Conservation (phyloP, 495 filamentous ascomycete species). For the Aspergillus incahuasiensis region DNA sequence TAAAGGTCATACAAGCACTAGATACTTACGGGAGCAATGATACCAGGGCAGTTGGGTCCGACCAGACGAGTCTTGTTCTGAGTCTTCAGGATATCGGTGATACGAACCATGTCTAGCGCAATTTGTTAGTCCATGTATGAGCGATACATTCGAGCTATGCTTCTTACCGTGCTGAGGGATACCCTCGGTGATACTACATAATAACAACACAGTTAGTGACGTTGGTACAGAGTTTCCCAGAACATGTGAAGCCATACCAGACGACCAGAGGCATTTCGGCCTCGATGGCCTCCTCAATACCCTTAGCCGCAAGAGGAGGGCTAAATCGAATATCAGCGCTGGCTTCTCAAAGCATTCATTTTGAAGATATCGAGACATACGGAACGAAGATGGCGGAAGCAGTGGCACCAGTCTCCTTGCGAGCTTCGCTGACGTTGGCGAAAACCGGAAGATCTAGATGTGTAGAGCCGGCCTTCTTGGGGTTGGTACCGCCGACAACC, state of each 20-base stretch:
- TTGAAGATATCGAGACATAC: constrained; percentile 44
- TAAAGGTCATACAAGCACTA: background rate
- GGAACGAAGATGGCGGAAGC: constrained; percentile 97
- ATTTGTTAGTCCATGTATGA: constrained; percentile 20
- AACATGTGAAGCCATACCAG: constrained; percentile 48
- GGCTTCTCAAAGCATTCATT: background rate
- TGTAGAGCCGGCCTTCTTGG: constrained; percentile 88
- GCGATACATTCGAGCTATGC: background rate
- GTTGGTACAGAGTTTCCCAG: background rate
- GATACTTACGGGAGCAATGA: constrained; percentile 74
- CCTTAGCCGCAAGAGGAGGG: constrained; percentile 82
- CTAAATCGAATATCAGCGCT: constrained; percentile 35
- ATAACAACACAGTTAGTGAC: constrained; percentile 6
- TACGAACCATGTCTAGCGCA: constrained; percentile 88
- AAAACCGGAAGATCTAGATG: constrained; percentile 95
- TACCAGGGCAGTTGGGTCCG: constrained; percentile 97
- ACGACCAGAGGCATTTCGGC: constrained; percentile 92
- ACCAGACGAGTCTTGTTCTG: constrained; percentile 95
- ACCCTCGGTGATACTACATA: constrained; percentile 83
- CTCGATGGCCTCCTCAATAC: constrained; percentile 94
- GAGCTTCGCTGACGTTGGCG: constrained; percentile 78
- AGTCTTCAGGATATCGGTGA: constrained; percentile 96
- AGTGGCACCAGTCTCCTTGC: constrained; percentile 85
- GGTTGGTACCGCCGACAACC: constrained; percentile 96
- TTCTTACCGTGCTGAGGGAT: constrained; percentile 84